Evolutionary conservation across 768 basidiomycete genomes (phyloP).

Genomic region (Amanita fuliginea): DNA sequence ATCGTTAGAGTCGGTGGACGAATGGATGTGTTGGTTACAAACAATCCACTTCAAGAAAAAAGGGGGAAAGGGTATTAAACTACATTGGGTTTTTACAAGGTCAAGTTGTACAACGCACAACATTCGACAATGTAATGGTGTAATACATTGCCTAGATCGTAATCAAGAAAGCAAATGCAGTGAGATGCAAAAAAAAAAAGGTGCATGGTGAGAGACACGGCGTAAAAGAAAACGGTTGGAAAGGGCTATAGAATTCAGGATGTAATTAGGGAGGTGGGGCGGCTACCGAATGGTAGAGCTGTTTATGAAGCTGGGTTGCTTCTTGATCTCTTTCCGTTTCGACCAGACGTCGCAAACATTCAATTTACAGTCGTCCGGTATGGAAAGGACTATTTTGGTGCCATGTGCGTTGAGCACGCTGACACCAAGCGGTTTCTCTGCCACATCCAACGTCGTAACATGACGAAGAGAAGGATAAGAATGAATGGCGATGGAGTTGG

Average conservation of each 20-base stretch:
- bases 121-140: slow-evolving; percentile 3
- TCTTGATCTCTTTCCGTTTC: slow-evolving; percentile 19
- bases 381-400: slow-evolving; percentile 16
- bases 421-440: slow-evolving; percentile 45
- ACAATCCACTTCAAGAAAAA: neutral
- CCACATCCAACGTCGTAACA: slow-evolving; percentile 29
- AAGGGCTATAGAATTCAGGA: no score
- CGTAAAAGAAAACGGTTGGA: neutral
- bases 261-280: neutral
- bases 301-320: slow-evolving; percentile 19
- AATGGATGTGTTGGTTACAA: neutral
- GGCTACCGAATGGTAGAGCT: slow-evolving; percentile 16
- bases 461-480: slow-evolving; percentile 52
- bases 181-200: neutral
- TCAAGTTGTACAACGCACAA: slow-evolving; percentile 3
- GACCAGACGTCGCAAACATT: slow-evolving; percentile 20
- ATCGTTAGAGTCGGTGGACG: neutral
- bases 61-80: neutral
- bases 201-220: neutral
- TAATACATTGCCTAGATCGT: slow-evolving; percentile 4
- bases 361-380: slow-evolving; percentile 17
- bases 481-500: slow-evolving; percentile 36
- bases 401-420: slow-evolving; percentile 33
- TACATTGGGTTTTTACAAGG: slow-evolving; percentile 4
- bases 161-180: slow-evolving; percentile 3